A percentile compares a stretch with the other conserved stretches of the same genome.
phyloP scores from a whole-genome alignment of 352 stramenopile genomes.

The Phytophthora palmivora region DNA sequence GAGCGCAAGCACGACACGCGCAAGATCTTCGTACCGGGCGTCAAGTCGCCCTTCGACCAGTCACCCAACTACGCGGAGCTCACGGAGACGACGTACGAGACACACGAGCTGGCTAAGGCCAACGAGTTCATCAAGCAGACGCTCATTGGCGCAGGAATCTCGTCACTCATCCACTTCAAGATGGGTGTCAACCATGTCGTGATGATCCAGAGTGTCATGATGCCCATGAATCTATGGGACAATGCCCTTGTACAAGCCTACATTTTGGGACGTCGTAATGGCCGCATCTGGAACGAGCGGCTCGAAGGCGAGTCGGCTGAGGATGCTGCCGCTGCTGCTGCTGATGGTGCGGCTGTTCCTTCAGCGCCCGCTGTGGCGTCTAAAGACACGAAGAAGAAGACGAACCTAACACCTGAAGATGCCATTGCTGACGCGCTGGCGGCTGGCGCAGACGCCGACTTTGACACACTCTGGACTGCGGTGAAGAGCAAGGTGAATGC shows the following conservation, averaged over 20 bases:
- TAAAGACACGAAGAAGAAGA: slow-evolving; percentile 36
- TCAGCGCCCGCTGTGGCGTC: slow-evolving; percentile 6
- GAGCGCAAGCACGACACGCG: slow-evolving; percentile 78
- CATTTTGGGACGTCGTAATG: slow-evolving; percentile 65
- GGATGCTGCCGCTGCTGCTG: slow-evolving; percentile 46
- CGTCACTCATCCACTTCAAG: slow-evolving; percentile 83
- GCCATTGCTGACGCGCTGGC: slow-evolving; percentile 70
- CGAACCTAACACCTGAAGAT: slow-evolving; percentile 46
- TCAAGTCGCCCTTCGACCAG: slow-evolving; percentile 83
- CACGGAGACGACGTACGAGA: slow-evolving; percentile 82
- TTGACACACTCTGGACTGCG: slow-evolving; percentile 64
- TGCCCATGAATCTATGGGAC: slow-evolving; percentile 85
- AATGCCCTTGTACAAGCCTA: slow-evolving; percentile 82
- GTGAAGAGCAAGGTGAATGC: slow-evolving; percentile 73
- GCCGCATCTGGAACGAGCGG: slow-evolving; percentile 82
- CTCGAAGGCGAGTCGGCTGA: slow-evolving; percentile 80
- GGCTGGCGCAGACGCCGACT: slow-evolving; percentile 75
- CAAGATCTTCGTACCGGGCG: slow-evolving; percentile 78
- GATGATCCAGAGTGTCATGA: slow-evolving; percentile 88
- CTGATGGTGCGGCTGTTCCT: slow-evolving; percentile 7
- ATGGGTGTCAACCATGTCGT: slow-evolving; percentile 91
- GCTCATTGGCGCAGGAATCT: slow-evolving; percentile 79
- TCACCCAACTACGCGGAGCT: slow-evolving; percentile 80
- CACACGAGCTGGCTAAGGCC: slow-evolving; percentile 71
- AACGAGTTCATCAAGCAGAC: slow-evolving; percentile 89